phyloP scores from a whole-genome alignment of 306 rosid genomes.

The Lablab purpureus region DNA sequence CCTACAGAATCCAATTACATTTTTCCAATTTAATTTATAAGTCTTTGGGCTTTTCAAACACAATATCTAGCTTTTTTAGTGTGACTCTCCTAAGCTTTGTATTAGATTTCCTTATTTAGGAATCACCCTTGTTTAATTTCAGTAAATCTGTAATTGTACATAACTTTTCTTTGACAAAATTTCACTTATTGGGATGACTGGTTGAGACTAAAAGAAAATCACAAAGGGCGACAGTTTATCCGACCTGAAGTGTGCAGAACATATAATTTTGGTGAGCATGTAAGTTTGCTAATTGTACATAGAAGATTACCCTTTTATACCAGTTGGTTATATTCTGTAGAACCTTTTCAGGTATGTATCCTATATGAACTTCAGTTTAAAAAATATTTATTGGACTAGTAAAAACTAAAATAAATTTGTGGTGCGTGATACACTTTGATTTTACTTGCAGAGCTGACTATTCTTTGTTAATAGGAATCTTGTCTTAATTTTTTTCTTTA shows the following conservation, averaged over 20 bases:
- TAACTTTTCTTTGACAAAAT: slow-evolving; percentile 76
- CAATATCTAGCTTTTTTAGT: background rate
- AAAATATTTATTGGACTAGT: slow-evolving; percentile 15
- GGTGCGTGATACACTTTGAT: slow-evolving; percentile 4
- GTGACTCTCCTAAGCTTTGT: background rate
- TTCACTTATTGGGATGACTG: slow-evolving; percentile 98
- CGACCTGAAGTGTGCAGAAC: slow-evolving; percentile 99
- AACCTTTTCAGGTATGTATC: slow-evolving; percentile 21
- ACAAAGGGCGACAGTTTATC: slow-evolving; percentile 86
- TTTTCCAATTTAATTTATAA: background rate
- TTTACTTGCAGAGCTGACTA: slow-evolving; percentile 30
- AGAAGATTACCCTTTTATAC: slow-evolving; percentile 21
- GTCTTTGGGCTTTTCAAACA: background rate
- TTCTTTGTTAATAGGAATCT: background rate
- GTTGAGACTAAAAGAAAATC: slow-evolving; percentile 89
- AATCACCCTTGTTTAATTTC: slow-evolving; percentile 33
- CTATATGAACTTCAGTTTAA: slow-evolving; percentile 25
- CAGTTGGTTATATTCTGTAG: background rate
- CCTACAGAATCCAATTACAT: background rate
- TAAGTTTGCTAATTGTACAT: slow-evolving; percentile 54
- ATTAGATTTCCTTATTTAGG: slow-evolving; percentile 14
- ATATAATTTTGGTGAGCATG: slow-evolving; percentile 94
- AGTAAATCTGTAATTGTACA: slow-evolving; percentile 38
- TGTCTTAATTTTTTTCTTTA: slow-evolving; percentile 4
- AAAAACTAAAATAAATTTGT: slow-evolving; percentile 11